Evolutionary conservation across 805 yeast genomes (phyloP).

Genomic region (Pichia pseudocactophila): DNA sequence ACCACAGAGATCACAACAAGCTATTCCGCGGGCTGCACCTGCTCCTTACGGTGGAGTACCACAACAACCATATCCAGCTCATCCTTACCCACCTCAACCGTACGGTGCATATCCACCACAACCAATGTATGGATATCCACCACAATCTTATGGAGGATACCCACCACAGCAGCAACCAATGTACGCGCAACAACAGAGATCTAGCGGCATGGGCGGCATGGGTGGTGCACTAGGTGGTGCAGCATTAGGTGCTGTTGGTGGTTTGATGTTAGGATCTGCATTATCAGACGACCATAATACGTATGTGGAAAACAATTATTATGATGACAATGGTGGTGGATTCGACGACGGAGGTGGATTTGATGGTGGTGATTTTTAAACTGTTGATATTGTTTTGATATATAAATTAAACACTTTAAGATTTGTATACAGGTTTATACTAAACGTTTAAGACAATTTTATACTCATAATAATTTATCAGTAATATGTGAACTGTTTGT

Average conservation of each 20-base stretch:
- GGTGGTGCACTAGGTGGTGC: slow-evolving; percentile 26
- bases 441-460: background rate
- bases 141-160: no score
- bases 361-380: slow-evolving; percentile 7
- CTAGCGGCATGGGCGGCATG: slow-evolving; percentile 19
- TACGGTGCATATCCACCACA: slow-evolving; percentile 7
- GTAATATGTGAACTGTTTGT: no score
- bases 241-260: slow-evolving; percentile 28
- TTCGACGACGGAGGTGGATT: slow-evolving; percentile 2
- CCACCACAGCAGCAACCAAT: slow-evolving; percentile 11
- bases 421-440: background rate
- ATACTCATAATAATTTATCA: no score
- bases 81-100: slow-evolving; percentile 3
- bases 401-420: background rate
- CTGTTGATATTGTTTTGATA: no score
- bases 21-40: background rate
- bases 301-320: background rate
- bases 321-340: slow-evolving; percentile 14
- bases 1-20: slow-evolving; percentile 2
- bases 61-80: slow-evolving; percentile 3
- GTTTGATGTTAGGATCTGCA: slow-evolving; percentile 20
- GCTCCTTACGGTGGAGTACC: background rate
- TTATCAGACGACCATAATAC: slow-evolving; percentile 5
- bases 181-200: slow-evolving; percentile 1
- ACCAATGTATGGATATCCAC: slow-evolving; percentile 2